phyloP scores from a whole-genome alignment of 2,329 filamentous ascomycete genomes.

The Penicillium sp. region DNA sequence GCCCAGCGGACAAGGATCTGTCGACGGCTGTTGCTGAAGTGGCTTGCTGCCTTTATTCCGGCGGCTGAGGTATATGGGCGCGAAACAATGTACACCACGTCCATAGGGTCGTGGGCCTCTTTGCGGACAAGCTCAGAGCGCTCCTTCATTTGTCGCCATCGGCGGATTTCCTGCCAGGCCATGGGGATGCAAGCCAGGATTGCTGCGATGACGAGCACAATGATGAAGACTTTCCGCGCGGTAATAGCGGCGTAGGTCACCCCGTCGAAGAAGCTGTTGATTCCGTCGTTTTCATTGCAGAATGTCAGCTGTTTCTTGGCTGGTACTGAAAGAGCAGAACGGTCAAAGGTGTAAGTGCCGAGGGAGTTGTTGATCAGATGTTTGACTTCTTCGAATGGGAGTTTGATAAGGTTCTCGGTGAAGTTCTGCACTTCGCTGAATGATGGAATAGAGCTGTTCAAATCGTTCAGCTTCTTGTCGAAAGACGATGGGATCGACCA shows the following conservation, averaged over 20 bases:
- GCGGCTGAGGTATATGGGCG: conserved; percentile 68
- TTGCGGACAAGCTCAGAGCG: conserved; percentile 62
- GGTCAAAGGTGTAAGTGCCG: conserved; percentile 70
- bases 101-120: conserved; percentile 70
- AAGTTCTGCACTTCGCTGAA: conserved; percentile 81
- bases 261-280: conserved; percentile 75
- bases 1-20: conserved; percentile 76
- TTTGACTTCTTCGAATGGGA: conserved; percentile 78
- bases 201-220: conserved; percentile 66
- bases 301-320: conserved; percentile 77
- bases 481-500: conserved; percentile 66
- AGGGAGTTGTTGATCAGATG: conserved; percentile 65
- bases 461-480: conserved; percentile 61
- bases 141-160: conserved; percentile 68
- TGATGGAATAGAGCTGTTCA: conserved; percentile 74
- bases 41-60: conserved; percentile 65
- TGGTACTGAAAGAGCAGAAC: conserved; percentile 72
- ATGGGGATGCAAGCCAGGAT: conserved; percentile 70
- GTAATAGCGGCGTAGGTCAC: conserved; percentile 62
- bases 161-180: conserved; percentile 71
- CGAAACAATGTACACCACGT: conserved; percentile 81
- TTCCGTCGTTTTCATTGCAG: conserved; percentile 77
- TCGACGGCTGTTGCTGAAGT: conserved; percentile 57
- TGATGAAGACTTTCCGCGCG: conserved; percentile 70
- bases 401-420: conserved; percentile 65